A percentile compares a stretch with the other conserved stretches of the same genome.
Evolutionary conservation across 1,139 yeast species (phyloP).

Genomic region (Pichia sp.): DNA sequence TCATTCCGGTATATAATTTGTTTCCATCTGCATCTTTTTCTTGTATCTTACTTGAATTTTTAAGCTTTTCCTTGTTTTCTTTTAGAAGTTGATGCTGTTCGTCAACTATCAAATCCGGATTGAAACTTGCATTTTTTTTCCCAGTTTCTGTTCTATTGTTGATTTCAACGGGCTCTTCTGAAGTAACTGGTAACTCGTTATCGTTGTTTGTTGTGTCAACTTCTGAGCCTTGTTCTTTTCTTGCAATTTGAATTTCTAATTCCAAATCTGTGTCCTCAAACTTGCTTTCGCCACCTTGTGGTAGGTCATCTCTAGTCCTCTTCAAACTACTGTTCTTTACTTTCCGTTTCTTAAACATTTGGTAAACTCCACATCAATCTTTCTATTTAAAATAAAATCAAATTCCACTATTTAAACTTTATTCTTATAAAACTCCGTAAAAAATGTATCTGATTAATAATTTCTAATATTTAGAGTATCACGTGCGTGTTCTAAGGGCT

Average conservation of each 20-base stretch:
- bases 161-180: no score
- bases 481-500: no score
- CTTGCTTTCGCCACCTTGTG: background rate
- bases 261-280: background rate
- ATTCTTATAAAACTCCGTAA: no score
- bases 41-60: conserved; percentile 10
- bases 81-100: conserved; percentile 28
- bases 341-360: conserved; percentile 12
- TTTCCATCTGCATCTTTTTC: conserved; percentile 21
- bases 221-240: no score
- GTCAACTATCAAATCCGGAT: conserved; percentile 29
- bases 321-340: background rate
- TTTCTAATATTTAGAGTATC: no score
- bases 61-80: conserved; percentile 3
- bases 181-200: no score
- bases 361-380: no score
- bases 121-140: background rate
- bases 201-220: no score
- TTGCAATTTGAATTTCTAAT: background rate
- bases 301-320: background rate
- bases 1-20: conserved; percentile 33
- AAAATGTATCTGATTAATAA: no score
- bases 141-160: background rate
- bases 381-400: no score
- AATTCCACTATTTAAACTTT: no score